Evolutionary conservation across 805 yeast genomes (phyloP).

Genomic region (Saccharomycopsis babjevae): DNA sequence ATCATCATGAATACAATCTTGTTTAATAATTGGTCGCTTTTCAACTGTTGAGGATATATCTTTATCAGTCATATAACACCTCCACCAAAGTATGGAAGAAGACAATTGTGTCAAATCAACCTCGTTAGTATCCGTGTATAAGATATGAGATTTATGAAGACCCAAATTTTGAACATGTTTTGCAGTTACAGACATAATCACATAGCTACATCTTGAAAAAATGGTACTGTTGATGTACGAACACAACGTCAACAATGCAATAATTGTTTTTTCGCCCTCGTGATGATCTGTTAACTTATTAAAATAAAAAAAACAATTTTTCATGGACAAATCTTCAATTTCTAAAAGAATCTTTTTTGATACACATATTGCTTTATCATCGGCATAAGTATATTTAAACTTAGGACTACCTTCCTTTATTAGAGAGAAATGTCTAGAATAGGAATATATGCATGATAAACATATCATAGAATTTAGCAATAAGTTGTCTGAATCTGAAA

Average conservation of each 20-base stretch:
- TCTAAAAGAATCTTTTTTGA: slow-evolving; percentile 4
- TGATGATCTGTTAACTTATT: slow-evolving; percentile 2
- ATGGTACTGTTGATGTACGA: slow-evolving; percentile 7
- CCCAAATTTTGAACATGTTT: slow-evolving; percentile 9
- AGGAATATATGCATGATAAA: slow-evolving; percentile 8
- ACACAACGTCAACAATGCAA: slow-evolving; percentile 8
- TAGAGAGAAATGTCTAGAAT: not conserved
- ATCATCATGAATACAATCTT: slow-evolving; percentile 1
- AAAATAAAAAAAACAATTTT: slow-evolving; percentile 14
- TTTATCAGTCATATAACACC: slow-evolving; percentile 9
- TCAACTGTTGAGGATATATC: slow-evolving; percentile 5
- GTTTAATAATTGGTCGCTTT: not conserved
- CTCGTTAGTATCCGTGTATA: not conserved
- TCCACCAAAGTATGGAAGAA: slow-evolving; percentile 2
- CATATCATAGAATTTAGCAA: slow-evolving; percentile 11
- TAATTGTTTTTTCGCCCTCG: slow-evolving; percentile 8
- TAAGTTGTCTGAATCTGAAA: slow-evolving; percentile 10
- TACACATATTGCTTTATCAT: not conserved
- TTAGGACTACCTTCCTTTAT: not conserved
- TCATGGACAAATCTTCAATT: slow-evolving; percentile 11
- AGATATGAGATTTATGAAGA: slow-evolving; percentile 2
- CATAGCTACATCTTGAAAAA: slow-evolving; percentile 9
- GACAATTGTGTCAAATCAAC: not conserved
- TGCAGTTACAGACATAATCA: slow-evolving; percentile 3
- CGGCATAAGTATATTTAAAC: not conserved